A percentile compares a stretch with the other conserved stretches of the same genome.
phyloP scores from a whole-genome alignment of 208 protist species.

The Herpetomonas samuelpessoai region DNA sequence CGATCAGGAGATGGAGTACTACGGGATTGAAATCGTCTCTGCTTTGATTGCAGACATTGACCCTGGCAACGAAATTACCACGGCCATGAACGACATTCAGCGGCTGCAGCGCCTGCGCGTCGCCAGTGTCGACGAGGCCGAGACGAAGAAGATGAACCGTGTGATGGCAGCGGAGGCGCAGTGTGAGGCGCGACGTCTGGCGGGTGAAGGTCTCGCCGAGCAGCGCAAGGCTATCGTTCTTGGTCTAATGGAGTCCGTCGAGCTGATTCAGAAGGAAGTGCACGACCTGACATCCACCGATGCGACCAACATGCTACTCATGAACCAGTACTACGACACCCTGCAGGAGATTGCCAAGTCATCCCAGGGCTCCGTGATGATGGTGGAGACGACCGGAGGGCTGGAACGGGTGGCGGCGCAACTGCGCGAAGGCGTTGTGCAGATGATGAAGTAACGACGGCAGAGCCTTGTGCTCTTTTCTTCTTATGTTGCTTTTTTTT shows the following conservation, averaged over 20 bases:
- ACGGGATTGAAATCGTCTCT: slow-evolving; percentile 71
- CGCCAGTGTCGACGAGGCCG: slow-evolving; percentile 69
- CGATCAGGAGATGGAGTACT: slow-evolving; percentile 44
- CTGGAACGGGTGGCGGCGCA: slow-evolving; percentile 53
- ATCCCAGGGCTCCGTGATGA: slow-evolving; percentile 40
- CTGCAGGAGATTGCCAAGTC: slow-evolving; percentile 44
- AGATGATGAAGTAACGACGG: slow-evolving; percentile 30
- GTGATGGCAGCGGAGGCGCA: slow-evolving; percentile 74
- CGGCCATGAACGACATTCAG: slow-evolving; percentile 81
- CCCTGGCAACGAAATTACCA: slow-evolving; percentile 44
- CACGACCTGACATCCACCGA: slow-evolving; percentile 38
- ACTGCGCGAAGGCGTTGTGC: slow-evolving; percentile 35
- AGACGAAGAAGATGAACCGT: slow-evolving; percentile 64
- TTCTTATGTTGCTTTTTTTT: slow-evolving; percentile 9
- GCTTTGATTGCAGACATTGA: slow-evolving; percentile 79
- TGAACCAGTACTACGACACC: slow-evolving; percentile 87
- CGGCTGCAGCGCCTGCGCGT: slow-evolving; percentile 63
- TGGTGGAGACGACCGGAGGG: slow-evolving; percentile 52
- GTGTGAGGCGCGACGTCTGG: slow-evolving; percentile 58
- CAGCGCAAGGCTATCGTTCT: slow-evolving; percentile 70
- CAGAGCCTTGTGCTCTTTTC: not conserved
- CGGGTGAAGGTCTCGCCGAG: slow-evolving; percentile 54
- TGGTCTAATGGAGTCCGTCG: slow-evolving; percentile 53
- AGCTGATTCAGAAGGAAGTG: slow-evolving; percentile 40
- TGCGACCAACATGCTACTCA: slow-evolving; percentile 65